These are phyloP conservation scores for Cadophora sp. DNA, from an alignment of 2,329 filamentous ascomycete species.

Conservation along the genomic window DNA sequence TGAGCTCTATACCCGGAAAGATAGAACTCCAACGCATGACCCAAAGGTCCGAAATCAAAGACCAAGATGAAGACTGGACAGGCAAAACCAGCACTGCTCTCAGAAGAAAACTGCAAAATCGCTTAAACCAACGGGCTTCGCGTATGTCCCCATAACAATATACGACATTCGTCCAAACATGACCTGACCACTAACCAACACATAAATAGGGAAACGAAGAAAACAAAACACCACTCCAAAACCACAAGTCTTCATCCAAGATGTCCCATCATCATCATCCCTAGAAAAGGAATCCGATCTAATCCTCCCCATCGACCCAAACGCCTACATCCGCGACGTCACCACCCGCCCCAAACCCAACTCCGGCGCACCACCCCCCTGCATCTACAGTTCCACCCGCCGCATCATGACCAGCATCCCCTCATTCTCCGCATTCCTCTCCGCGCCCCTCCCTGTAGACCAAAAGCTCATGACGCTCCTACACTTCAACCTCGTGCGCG, in stretches of 20 bases:
- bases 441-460: conserved; percentile 28
- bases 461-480: conserved; percentile 45
- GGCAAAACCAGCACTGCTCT: conserved; percentile 41
- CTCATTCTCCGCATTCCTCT: conserved; percentile 24
- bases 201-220: neutral
- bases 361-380: neutral
- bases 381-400: conserved; percentile 14
- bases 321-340: neutral
- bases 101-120: conserved; percentile 40
- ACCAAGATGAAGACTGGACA: conserved; percentile 45
- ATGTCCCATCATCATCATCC: neutral
- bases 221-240: neutral
- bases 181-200: too few relatives aligned
- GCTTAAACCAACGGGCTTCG: conserved; percentile 40
- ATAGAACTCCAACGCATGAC: conserved; percentile 31
- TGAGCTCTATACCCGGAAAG: conserved; percentile 10
- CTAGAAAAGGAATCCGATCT: neutral
- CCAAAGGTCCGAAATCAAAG: conserved; percentile 25
- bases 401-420: neutral
- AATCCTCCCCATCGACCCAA: neutral
- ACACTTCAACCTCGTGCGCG: conserved; percentile 49
- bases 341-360: conserved; percentile 11
- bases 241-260: conserved; percentile 6
- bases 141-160: conserved; percentile 29
- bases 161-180: too few relatives aligned